Percentiles rank a stretch among this genome's conserved stretches.
These are phyloP conservation scores for Backusella parvicylindrica DNA, from an alignment of 192 early-diverging fungal species.

Conservation along the genomic window DNA sequence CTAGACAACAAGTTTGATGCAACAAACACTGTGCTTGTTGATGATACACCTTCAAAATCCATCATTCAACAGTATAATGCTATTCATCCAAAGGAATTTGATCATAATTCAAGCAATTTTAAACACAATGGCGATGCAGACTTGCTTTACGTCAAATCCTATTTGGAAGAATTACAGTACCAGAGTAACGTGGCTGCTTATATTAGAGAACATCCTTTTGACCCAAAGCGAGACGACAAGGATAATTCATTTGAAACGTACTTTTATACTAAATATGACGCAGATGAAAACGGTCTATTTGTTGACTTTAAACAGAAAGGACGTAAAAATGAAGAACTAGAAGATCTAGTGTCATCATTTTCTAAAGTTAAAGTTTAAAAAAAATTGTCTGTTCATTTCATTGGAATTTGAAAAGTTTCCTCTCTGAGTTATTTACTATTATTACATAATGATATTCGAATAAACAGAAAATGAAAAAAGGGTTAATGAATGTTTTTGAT, in stretches of 20 bases:
- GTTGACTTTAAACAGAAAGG: not conserved
- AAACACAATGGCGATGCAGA: slow-evolving; percentile 30
- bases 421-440: no score
- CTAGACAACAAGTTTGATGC: slow-evolving; percentile 26
- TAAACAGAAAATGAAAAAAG: no score
- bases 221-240: not conserved
- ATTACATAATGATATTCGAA: no score
- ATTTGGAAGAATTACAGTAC: slow-evolving; percentile 26
- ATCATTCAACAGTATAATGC: slow-evolving; percentile 50
- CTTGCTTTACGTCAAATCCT: slow-evolving; percentile 36
- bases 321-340: no score
- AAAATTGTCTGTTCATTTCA: no score
- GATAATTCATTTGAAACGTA: not conserved
- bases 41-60: slow-evolving; percentile 47
- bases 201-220: slow-evolving; percentile 40
- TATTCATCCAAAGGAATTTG: slow-evolving; percentile 37
- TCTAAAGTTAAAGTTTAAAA: not conserved
- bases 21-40: slow-evolving; percentile 50
- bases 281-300: not conserved
- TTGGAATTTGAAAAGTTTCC: no score
- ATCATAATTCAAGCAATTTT: slow-evolving; percentile 14
- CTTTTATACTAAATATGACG: not conserved
- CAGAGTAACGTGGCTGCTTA: slow-evolving; percentile 45
- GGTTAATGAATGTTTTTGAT: no score
- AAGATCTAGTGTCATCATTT: not conserved